Base-by-base conservation (phyloP, 1,284 basidiomycete species). In the Farysia itapuensis region DNA sequence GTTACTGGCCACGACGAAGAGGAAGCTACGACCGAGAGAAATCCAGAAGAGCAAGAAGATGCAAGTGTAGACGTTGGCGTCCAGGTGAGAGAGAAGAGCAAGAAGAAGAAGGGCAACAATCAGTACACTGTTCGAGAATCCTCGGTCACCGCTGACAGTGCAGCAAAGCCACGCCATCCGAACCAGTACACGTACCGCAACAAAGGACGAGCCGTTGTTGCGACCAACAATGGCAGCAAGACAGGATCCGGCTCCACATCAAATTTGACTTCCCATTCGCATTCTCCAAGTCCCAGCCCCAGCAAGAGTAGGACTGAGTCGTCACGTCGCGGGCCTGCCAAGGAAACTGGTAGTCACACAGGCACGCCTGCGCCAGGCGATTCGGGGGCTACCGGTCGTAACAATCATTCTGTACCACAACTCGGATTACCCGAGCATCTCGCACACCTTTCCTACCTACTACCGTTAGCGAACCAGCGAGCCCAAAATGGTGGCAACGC, bases 401-500 rank as follows among this genome's bases (percentile, higher is more conserved):
- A 23, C 15, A 38, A 87, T 70, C 82, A 85, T 21, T 80, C 88
- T 8, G 84, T 84, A 75, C 85, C 85, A 35, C 85, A 87, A 34
- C 96, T 91, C 92, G 84, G 86, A 51, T 80, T 98, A 35, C 94
- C 94, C 8, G 94, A 98, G 78, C 94, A 97, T 78, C 84, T 98
- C 30, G 83, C 86, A 0, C 88, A 93, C 72, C 85, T 95, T 46
- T 84, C 88, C 58, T 84, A 86, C 64, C 85, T 95, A 74, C 81
- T 98, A 7, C 92, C 91, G 38, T 29, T 20, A 24, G 32, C 14
- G 21, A 21, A 8, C 25, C 36, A 12, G 5, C 16, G 29, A 20
- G 13, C 18, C 9, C n/a, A n/a, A n/a, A n/a, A n/a, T n/a, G n/a
- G n/a, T n/a, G n/a, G n/a, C n/a, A n/a, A n/a, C n/a, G n/a, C n/a